phyloP scores from a whole-genome alignment of 1,284 basidiomycete species.

The Pascua sp. region DNA sequence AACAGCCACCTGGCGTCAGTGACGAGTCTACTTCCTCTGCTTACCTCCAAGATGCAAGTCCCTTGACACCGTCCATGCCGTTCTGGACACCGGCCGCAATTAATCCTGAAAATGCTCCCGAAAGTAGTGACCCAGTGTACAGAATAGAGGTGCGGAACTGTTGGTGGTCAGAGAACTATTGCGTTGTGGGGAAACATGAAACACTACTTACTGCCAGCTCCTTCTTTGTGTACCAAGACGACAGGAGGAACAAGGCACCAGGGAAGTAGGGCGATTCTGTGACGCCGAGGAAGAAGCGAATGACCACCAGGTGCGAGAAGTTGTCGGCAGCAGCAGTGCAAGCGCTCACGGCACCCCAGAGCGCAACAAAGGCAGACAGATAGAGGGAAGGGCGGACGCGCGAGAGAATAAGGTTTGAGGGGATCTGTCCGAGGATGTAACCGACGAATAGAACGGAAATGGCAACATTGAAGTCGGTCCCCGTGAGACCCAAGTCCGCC shows the following conservation, averaged over 20 bases:
- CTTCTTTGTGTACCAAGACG: slow-evolving; percentile 25
- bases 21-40: background rate
- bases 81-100: slow-evolving; percentile 30
- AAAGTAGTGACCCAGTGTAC: slow-evolving; percentile 26
- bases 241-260: slow-evolving; percentile 24
- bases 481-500: slow-evolving; percentile 33
- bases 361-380: slow-evolving; percentile 18
- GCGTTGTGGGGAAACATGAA: background rate
- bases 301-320: slow-evolving; percentile 15
- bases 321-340: slow-evolving; percentile 12
- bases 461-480: slow-evolving; percentile 35
- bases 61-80: slow-evolving; percentile 13
- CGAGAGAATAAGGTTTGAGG: slow-evolving; percentile 2
- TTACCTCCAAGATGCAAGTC: slow-evolving; percentile 13
- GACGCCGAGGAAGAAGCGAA: slow-evolving; percentile 36
- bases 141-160: slow-evolving; percentile 19
- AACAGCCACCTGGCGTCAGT: slow-evolving; percentile 13
- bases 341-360: slow-evolving; percentile 16
- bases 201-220: slow-evolving; percentile 16
- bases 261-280: slow-evolving; percentile 36
- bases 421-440: slow-evolving; percentile 33
- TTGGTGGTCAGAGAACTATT: background rate
- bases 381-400: slow-evolving; percentile 14
- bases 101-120: slow-evolving; percentile 34
- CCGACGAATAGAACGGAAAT: slow-evolving; percentile 46